Conservation (phyloP, 139 green algal species). For the Chlamydomonas applanata region DNA sequence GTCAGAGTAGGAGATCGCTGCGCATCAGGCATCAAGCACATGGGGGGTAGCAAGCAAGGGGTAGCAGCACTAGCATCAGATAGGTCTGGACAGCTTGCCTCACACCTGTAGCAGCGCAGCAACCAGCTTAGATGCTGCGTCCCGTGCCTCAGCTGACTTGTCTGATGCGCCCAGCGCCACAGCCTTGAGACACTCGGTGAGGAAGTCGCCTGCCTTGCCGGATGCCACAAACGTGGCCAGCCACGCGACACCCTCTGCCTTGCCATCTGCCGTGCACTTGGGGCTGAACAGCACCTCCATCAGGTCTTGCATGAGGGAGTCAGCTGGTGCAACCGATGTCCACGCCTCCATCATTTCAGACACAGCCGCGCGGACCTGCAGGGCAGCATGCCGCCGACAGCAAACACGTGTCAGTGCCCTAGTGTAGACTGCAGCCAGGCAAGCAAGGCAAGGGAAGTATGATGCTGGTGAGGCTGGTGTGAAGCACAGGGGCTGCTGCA, state of each 20-base stretch:
- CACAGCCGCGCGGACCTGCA: constrained; percentile 76
- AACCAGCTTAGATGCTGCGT: constrained; percentile 58
- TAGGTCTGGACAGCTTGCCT: no score
- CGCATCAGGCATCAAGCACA: no score
- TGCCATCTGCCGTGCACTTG: constrained; percentile 75
- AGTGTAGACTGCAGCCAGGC: no score
- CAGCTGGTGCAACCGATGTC: constrained; percentile 36
- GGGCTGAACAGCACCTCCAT: constrained; percentile 52
- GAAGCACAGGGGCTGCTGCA: neutral
- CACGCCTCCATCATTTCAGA: constrained; percentile 81
- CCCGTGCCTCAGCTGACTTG: constrained; percentile 75
- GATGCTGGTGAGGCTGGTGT: no score
- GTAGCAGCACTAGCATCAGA: no score
- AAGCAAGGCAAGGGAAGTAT: no score
- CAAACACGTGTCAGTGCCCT: no score
- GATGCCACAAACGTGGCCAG: constrained; percentile 21
- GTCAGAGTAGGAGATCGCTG: no score
- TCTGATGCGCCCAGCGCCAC: constrained; percentile 53
- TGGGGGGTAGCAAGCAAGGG: no score
- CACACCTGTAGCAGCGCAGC: constrained; percentile 46
- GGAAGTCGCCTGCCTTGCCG: constrained; percentile 13
- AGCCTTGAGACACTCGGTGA: constrained; percentile 28
- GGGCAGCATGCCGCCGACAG: no score
- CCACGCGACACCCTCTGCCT: constrained; percentile 56
- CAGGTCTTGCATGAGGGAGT: constrained; percentile 57